These are phyloP conservation scores for Pichia californica DNA, from an alignment of 805 yeast genomes.

Conservation along the genomic window DNA sequence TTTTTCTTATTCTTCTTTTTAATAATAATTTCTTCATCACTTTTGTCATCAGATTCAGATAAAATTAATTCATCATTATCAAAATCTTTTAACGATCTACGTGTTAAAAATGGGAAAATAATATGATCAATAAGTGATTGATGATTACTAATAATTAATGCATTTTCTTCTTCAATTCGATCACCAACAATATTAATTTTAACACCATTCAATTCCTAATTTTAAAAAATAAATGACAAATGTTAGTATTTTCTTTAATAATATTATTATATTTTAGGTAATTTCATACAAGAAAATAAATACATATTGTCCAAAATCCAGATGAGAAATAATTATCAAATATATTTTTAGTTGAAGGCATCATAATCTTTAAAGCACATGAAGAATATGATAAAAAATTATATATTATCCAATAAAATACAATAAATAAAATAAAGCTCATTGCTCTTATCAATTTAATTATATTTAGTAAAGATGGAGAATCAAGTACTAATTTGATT, in stretches of 20 bases:
- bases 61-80: not conserved
- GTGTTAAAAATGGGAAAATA: slow-evolving; percentile 40
- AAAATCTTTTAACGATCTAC: slow-evolving; percentile 14
- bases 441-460: slow-evolving; percentile 17
- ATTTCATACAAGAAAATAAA: slow-evolving; percentile 23
- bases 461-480: not conserved
- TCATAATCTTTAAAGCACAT: slow-evolving; percentile 14
- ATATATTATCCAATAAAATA: slow-evolving; percentile 15
- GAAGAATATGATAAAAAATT: slow-evolving; percentile 14
- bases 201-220: slow-evolving; percentile 33
- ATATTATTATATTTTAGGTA: not conserved
- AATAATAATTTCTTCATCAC: slow-evolving; percentile 4
- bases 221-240: not conserved
- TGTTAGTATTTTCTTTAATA: slow-evolving; percentile 10
- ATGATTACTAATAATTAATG: slow-evolving; percentile 49
- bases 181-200: slow-evolving; percentile 39
- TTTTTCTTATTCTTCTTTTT: not conserved
- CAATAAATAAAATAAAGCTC: slow-evolving; percentile 17
- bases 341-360: slow-evolving; percentile 19
- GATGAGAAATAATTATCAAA: slow-evolving; percentile 21
- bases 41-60: slow-evolving; percentile 4
- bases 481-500: slow-evolving; percentile 1
- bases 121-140: slow-evolving; percentile 61
- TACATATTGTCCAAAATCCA: slow-evolving; percentile 30
- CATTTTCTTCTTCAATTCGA: slow-evolving; percentile 31